Evolutionary conservation across 495 filamentous ascomycete species (phyloP), one percentile per base, ranked within the genome.

Genomic region (Neurospora terricola): DNA sequence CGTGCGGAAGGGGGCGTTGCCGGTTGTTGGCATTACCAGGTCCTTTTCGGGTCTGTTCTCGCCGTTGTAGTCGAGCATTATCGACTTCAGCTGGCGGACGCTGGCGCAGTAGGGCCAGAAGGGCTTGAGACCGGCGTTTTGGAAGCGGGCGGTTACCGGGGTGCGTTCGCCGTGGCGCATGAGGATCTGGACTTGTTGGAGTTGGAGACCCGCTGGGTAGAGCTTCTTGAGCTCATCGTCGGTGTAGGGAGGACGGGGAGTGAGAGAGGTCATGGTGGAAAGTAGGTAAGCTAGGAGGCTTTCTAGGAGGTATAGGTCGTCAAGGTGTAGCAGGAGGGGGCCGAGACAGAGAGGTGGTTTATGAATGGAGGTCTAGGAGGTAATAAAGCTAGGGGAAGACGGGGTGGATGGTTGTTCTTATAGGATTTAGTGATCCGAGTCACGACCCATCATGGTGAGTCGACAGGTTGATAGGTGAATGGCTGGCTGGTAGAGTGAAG

Each of bases 81-180:
- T 88, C 75, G 91, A 90, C 43, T 88, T 88, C 79, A 98, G 86
- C 73, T 88, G 90, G 40, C 86, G 86, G 21, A 93, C 94, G 54
- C 90, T 88, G 70, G 86, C 86, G 83, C 96, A 99, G 82, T 98
- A 99, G 10, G 96, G 92, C 96, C 96, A 99, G 81, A 92, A 96
- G 77, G 91, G 82, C 72, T 82, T 80, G 21, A 98, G 86, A n/a
- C 94, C 94, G 77, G 93, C 85, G 85, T 96, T 96, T 79, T 93
- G 89, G 81, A 99, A 97, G 9, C 96, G 90, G 18, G 93, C 86
- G 21, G 88, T 91, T 18, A 98, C 93, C 38, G 95, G 96, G 30
- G 89, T 93, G 38, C 94, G 89, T 83, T 98, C 94, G 77, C 94
- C 94, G 86, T 97, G 94, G 70, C 94, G 91, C 74, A 98, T 89